Base-by-base conservation (phyloP, 108 stramenopile genomes). In the Nitzschia putrida region DNA sequence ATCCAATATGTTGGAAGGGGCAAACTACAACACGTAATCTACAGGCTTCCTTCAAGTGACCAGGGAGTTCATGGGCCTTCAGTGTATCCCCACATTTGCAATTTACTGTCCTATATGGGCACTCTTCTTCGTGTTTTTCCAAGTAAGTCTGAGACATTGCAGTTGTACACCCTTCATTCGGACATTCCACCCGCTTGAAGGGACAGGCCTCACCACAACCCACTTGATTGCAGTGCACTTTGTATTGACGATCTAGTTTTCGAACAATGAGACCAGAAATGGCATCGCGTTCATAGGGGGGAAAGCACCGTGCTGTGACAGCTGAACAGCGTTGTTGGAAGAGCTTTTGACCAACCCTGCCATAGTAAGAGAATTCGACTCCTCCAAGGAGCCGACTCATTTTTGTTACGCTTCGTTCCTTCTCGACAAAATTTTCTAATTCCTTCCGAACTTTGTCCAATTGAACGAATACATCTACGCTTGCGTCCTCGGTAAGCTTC, bases 1-100 rank as follows among this genome's bases (percentile, higher is more conserved):
- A 88, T 0, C 86, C 86, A 2, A 88, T 39, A 3, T 45, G 41
- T 18, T 68, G 34, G 45, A 85, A 79, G 13, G 86, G 86, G 66
- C 86, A 88, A 10, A 71, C 69, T 38, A 80, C 80, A 44, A 69
- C 54, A 16, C 86, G 82, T 11, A 85, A 42, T 43, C 2, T 57
- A 59, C 86, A 88, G 2, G 59, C 73, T 41, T 76, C 61, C n/a
- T 53, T 29, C 22, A 70, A 42, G 26, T 88, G 86, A 11, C 20
- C 41, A 5, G 44, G 29, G 40, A 68, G 64, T 43, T 81, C 50
- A 58, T 73, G 57, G 6, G 73, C 64, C 18, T 80, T 55, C 18
- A 83, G 56, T 18, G 56, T 44, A 18, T 61, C 69, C 12, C 82
- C 86, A 53, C 86, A 88, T 21, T 73, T 73, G 44, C 69, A 84